These are phyloP conservation scores for Gloeostereum incarnatum DNA, from an alignment of 768 basidiomycete species.

Conservation along the genomic window DNA sequence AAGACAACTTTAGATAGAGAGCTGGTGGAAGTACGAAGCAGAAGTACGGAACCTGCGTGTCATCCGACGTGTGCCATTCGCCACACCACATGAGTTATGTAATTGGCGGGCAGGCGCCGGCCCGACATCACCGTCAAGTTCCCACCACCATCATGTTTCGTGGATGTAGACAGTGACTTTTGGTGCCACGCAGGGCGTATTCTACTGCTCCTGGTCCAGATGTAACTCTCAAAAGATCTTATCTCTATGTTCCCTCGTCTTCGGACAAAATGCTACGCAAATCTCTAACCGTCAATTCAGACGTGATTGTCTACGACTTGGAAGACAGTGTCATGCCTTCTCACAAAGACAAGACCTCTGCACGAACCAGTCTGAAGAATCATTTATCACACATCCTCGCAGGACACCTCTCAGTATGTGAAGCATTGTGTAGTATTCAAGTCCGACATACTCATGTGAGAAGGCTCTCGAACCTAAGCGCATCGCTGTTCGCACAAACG, in stretches of 20 bases:
- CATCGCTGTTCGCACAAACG: constrained; percentile 71
- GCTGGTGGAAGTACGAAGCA: too few species aligned
- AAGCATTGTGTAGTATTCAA: constrained; percentile 8
- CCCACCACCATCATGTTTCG: too few species aligned
- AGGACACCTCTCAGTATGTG: constrained; percentile 22
- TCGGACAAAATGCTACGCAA: constrained; percentile 78
- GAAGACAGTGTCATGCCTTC: constrained; percentile 79
- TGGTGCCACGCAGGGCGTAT: too few species aligned
- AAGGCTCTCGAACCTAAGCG: constrained; percentile 41
- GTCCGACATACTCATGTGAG: constrained; percentile 31
- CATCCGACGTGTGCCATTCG: too few species aligned
- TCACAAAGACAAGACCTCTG: constrained; percentile 48
- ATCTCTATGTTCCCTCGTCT: constrained; percentile 76
- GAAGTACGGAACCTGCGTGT: too few species aligned
- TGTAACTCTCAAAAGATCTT: constrained; percentile 51
- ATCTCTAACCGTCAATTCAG: constrained; percentile 51
- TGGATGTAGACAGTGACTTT: too few species aligned
- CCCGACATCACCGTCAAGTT: too few species aligned
- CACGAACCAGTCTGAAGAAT: constrained; percentile 42
- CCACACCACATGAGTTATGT: too few species aligned
- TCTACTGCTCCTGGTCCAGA: too few species aligned
- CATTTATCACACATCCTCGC: constrained; percentile 52
- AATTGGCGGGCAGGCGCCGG: too few species aligned
- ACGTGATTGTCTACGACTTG: constrained; percentile 79
- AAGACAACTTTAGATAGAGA: too few species aligned